Evolutionary conservation across 345 rosid species (phyloP), one percentile per base, ranked within the genome.

Genomic region (Laguncularia racemosa): DNA sequence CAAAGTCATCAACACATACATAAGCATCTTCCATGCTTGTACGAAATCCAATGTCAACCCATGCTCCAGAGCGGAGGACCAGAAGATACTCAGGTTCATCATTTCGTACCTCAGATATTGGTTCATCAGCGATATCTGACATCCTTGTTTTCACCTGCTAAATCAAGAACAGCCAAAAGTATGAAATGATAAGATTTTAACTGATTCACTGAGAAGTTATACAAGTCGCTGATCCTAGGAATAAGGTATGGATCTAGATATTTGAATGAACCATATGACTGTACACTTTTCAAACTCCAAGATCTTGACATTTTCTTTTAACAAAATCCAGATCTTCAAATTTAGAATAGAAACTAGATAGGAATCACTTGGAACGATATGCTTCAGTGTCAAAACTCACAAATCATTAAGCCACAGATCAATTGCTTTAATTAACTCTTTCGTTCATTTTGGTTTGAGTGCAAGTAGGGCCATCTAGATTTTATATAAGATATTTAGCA

Each of bases 1-100:
- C 50, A 52, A 91, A 78, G 69, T 85, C 64, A 38, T 91, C 98
- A 16, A 79, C 57, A 26, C 98, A 68, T 46, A 82, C 44, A 64
- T 75, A 88, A 40, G 63, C 95, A 73, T 91, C 96, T 70, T 91
- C 96, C 98, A 91, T 91, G 56, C 54, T 80, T n/a, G 77, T 8
- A 56, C 98, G 83, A 46, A 66, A 48, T 46, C 98, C 98, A 21
- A 76, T 67, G 62, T 85, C 92, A 58, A 88, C 71, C 73, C 88
- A 88, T 56, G 95, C 96, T 67, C 96, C 96, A 33, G 98, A 91
- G 17, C 92, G 96, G 54, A 85, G 64, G 53, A 58, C 59, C 16
- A 90, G 96, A 55, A 73, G 56, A 74, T 80, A 91, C 50, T 72
- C 78, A 26, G 71, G 20, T 18, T 53, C 75, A 8, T 48, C 58